These are phyloP conservation scores for Prunus davidiana DNA, from an alignment of 306 rosid species.

Conservation along the genomic window DNA sequence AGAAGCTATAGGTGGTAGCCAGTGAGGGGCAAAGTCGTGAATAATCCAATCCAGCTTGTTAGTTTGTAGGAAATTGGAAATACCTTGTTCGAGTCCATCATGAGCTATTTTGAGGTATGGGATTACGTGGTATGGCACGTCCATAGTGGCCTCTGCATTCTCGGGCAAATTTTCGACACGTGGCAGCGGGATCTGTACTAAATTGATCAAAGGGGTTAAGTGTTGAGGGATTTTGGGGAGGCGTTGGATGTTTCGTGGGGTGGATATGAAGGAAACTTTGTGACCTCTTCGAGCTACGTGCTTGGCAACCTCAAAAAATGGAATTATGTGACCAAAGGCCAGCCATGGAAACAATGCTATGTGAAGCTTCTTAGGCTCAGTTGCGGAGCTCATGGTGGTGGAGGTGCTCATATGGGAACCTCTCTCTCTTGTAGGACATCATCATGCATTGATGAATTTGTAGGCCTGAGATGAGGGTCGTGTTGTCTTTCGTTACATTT, in stretches of 20 bases:
- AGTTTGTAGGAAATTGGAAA: constrained; percentile 25
- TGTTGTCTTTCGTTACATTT: too few relatives aligned
- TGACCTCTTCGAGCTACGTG: constrained; percentile 46
- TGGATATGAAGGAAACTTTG: constrained; percentile 35
- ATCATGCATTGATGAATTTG: too few relatives aligned
- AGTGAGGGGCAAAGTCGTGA: constrained; percentile 38
- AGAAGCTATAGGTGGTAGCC: constrained; percentile 13
- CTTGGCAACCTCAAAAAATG: constrained; percentile 38
- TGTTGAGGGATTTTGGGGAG: constrained; percentile 28
- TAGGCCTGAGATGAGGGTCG: too few relatives aligned
- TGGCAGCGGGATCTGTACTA: constrained; percentile 25
- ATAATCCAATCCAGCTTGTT: constrained; percentile 52
- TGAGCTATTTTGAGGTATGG: constrained; percentile 41
- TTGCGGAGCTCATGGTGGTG: too few relatives aligned
- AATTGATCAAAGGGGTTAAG: constrained; percentile 13
- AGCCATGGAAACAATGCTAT: constrained; percentile 50
- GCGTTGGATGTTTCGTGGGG: constrained; percentile 49
- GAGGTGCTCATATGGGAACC: too few relatives aligned
- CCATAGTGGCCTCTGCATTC: constrained; percentile 44
- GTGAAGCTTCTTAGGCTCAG: constrained; percentile 25
- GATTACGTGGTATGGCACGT: constrained; percentile 38
- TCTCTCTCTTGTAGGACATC: too few relatives aligned
- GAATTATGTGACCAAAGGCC: constrained; percentile 45
- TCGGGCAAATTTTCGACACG: constrained; percentile 19
- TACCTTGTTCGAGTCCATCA: constrained; percentile 39